Percentiles rank a stretch among this genome's conserved stretches.
phyloP scores from a whole-genome alignment of 768 basidiomycete species.

The Mycena olivaceomarginata region DNA sequence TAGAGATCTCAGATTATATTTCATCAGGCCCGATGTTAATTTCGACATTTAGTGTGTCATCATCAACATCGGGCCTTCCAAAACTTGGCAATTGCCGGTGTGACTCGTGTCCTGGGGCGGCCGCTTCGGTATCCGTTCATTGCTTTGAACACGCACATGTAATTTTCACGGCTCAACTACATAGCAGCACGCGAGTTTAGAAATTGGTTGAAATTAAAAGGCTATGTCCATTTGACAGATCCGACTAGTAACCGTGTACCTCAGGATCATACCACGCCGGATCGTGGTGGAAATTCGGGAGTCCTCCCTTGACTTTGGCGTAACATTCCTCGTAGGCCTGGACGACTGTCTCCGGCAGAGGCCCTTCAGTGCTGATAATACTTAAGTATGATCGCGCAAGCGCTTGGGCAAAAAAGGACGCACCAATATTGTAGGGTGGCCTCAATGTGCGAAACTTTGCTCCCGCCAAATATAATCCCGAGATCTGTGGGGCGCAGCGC shows the following conservation, averaged over 20 bases:
- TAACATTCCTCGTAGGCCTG: slow-evolving; percentile 69
- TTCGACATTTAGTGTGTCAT: too few relatives aligned
- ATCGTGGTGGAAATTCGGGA: slow-evolving; percentile 38
- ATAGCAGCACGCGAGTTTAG: too few relatives aligned
- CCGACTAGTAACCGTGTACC: slow-evolving; percentile 30
- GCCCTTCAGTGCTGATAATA: slow-evolving; percentile 64
- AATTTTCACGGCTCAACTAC: too few relatives aligned
- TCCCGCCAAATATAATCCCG: slow-evolving; percentile 69
- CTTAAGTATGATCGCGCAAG: background rate
- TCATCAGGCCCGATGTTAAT: too few relatives aligned
- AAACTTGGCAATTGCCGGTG: too few relatives aligned
- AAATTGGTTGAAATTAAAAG: too few relatives aligned
- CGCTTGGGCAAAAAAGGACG: background rate
- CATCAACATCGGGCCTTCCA: too few relatives aligned
- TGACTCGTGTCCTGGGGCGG: too few relatives aligned
- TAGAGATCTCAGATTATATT: too few relatives aligned
- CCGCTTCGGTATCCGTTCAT: too few relatives aligned
- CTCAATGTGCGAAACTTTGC: slow-evolving; percentile 57
- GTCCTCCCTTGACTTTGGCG: slow-evolving; percentile 54
- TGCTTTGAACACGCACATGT: too few relatives aligned
- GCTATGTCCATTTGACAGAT: too few relatives aligned
- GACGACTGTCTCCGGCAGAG: slow-evolving; percentile 70
- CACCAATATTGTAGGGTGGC: slow-evolving; percentile 42
- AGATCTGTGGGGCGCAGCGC: slow-evolving; percentile 58
- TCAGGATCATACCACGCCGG: slow-evolving; percentile 39